Conservation (phyloP, 1,284 basidiomycete species). For the Cutaneotrichosporon sp. region DNA sequence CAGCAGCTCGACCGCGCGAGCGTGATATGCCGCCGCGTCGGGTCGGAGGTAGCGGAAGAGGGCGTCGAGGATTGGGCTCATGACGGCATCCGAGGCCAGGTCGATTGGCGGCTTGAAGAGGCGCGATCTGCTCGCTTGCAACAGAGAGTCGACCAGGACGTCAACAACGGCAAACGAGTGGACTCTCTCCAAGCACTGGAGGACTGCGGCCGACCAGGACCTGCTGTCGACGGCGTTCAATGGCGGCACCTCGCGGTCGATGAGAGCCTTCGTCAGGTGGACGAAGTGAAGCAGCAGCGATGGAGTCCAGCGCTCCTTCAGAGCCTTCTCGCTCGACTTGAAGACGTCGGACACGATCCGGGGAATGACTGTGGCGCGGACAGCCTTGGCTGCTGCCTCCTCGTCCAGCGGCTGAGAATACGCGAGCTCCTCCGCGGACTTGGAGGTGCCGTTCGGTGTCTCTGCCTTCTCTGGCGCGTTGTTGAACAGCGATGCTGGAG, state of each 20-base stretch:
- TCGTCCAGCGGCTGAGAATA: constrained; percentile 4
- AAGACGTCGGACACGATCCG: constrained; percentile 30
- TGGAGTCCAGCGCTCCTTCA: constrained; percentile 10
- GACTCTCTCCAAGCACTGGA: constrained; percentile 57
- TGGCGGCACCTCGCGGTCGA: constrained; percentile 34
- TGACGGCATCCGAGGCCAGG: constrained; percentile 30
- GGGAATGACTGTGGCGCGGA: constrained; percentile 24
- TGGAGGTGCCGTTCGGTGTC: neutral
- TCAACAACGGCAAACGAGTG: constrained; percentile 67
- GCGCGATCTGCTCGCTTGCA: constrained; percentile 54
- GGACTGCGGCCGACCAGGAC: constrained; percentile 45
- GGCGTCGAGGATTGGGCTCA: constrained; percentile 36
- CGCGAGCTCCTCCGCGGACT: constrained; percentile 12
- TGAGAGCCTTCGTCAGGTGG: constrained; percentile 23
- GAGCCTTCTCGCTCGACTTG: constrained; percentile 15
- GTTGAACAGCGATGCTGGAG: constrained; percentile 16
- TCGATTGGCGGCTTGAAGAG: constrained; percentile 29
- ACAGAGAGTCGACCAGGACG: constrained; percentile 62
- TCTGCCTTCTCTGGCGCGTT: neutral
- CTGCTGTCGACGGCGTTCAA: constrained; percentile 26
- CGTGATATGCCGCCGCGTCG: constrained; percentile 71
- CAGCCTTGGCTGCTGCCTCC: constrained; percentile 9
- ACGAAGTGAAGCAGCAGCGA: constrained; percentile 20
- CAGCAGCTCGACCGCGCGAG: constrained; percentile 77
- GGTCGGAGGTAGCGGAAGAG: constrained; percentile 75